These are phyloP conservation scores for Flaveria floridana DNA, from an alignment of 140 eudicot genomes.

Conservation along the genomic window DNA sequence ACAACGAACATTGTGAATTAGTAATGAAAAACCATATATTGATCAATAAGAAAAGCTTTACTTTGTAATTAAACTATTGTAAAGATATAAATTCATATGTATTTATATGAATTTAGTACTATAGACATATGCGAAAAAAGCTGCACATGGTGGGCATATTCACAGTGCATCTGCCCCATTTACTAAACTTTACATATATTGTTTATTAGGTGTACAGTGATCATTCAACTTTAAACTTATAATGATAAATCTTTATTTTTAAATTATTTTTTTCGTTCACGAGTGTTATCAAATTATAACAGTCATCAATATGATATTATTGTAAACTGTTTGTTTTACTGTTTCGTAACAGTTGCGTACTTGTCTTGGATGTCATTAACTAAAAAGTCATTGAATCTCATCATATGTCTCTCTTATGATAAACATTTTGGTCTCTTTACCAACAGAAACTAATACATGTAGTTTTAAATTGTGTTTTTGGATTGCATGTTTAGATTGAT, in stretches of 20 bases:
- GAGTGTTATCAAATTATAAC: background rate
- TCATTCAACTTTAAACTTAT: background rate
- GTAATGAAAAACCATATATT: too few species aligned
- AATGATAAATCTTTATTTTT: background rate
- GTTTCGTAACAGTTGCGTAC: background rate
- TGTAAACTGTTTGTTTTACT: background rate
- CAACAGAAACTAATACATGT: background rate
- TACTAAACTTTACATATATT: background rate
- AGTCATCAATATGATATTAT: background rate
- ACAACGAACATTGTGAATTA: too few species aligned
- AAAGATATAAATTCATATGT: background rate
- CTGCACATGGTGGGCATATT: slow-evolving; percentile 11
- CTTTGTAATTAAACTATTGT: background rate
- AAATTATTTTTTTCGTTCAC: background rate
- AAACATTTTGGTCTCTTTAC: background rate
- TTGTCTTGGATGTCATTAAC: background rate
- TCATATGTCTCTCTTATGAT: background rate
- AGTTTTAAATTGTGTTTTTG: background rate
- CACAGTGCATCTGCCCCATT: background rate
- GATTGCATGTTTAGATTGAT: too few species aligned
- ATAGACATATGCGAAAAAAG: slow-evolving; percentile 6
- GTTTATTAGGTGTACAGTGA: background rate
- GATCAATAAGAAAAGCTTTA: too few species aligned
- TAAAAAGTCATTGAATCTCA: background rate
- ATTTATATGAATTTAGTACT: background rate